Evolutionary conservation across 805 yeast genomes (phyloP).

Genomic region (Cyberlindnera misumaiensis): DNA sequence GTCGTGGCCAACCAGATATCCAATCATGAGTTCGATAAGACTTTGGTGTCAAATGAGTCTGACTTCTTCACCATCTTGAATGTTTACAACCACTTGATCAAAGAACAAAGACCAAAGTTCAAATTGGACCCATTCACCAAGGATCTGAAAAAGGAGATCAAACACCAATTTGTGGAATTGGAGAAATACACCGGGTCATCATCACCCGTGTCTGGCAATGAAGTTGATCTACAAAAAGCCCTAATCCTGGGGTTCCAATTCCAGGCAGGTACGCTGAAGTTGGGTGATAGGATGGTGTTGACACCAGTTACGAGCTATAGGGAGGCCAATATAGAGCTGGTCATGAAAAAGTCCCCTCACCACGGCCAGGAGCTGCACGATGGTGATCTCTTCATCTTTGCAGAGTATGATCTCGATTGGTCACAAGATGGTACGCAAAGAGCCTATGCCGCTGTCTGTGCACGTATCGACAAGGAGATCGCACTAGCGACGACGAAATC

Average conservation of each 20-base stretch:
- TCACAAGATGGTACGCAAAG: neutral
- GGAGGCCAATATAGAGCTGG: neutral
- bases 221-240: neutral
- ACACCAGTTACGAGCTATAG: neutral
- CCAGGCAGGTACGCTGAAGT: neutral
- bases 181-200: neutral
- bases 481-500: neutral
- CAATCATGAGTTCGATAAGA: slow-evolving; percentile 2
- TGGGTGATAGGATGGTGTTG: too few relatives aligned
- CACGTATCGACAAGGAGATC: neutral
- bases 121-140: slow-evolving; percentile 5
- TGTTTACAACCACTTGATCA: slow-evolving; percentile 2
- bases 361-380: neutral
- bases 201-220: neutral
- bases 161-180: slow-evolving; percentile 18
- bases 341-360: neutral
- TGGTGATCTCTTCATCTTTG: slow-evolving; percentile 3
- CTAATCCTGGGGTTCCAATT: slow-evolving; percentile 2
- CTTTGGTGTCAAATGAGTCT: slow-evolving; percentile 5
- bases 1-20: slow-evolving; percentile 5
- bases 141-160: slow-evolving; percentile 10
- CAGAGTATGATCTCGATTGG: neutral
- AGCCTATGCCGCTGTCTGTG: neutral
- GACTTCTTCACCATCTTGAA: slow-evolving; percentile 9
- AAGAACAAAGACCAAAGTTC: neutral